A percentile compares a stretch with the other conserved stretches of the same genome.
Evolutionary conservation across 192 early-diverging fungal species (phyloP).

Genomic region (Linnemannia schmuckeri): DNA sequence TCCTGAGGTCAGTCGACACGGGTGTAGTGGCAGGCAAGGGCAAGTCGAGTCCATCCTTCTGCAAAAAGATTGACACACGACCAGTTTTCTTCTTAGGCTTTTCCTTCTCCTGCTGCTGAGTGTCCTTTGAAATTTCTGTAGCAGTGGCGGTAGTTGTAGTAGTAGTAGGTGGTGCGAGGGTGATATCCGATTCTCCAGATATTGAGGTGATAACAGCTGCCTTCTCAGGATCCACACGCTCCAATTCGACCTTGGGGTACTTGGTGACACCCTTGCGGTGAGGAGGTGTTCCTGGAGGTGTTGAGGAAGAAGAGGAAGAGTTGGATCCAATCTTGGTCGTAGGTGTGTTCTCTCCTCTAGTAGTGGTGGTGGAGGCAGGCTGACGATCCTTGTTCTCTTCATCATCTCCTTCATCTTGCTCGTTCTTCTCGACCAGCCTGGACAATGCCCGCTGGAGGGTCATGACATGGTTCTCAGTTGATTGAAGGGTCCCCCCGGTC

Average conservation of each 20-base stretch:
- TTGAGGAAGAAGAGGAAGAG: not conserved
- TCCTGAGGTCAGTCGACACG: conserved; percentile 8
- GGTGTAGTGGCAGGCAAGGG: conserved; percentile 1
- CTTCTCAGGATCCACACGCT: conserved; percentile 16
- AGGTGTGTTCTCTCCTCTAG: not conserved
- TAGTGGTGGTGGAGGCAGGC: not conserved
- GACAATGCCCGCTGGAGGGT: conserved; percentile 44
- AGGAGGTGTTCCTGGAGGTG: conserved; percentile 27
- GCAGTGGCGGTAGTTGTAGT: not conserved
- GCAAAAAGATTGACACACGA: conserved; percentile 19
- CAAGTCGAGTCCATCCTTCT: conserved; percentile 3
- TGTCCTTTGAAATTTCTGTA: not conserved
- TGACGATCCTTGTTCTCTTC: conserved; percentile 10
- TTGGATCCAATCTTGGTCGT: not conserved
- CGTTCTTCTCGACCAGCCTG: conserved; percentile 20
- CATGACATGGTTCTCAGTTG: conserved; percentile 38
- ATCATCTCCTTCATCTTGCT: not conserved
- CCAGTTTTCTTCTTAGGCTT: conserved; percentile 17
- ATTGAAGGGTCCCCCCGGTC: conserved; percentile 15
- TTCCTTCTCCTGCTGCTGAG: not conserved
- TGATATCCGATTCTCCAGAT: conserved; percentile 26
- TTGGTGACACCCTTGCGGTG: conserved; percentile 28
- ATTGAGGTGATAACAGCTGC: not conserved
- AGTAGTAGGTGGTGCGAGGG: conserved; percentile 5
- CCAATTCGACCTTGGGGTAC: conserved; percentile 24